Percentiles rank a stretch among this genome's conserved stretches.
Conservation (phyloP, 768 basidiomycete species). For the Mrakia hoshinonis region DNA sequence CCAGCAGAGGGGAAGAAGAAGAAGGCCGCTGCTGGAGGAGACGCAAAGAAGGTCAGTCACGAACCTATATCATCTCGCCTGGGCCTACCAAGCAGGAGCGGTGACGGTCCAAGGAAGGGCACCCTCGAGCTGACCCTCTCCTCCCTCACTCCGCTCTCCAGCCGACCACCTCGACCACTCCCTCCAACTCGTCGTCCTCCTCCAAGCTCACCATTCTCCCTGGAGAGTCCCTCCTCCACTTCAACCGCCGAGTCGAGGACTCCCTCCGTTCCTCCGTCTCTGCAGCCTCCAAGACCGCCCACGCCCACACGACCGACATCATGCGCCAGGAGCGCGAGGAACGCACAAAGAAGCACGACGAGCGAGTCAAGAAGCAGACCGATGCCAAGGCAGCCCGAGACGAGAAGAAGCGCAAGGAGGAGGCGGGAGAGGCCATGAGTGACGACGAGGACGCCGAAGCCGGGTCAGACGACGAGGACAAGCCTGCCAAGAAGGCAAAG, state of each 20-base stretch:
- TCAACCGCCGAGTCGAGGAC: constrained; percentile 29
- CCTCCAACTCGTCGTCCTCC: constrained; percentile 1
- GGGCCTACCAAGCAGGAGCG: too few species aligned
- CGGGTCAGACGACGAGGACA: neutral
- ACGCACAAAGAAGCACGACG: constrained; percentile 25
- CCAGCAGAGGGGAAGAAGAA: neutral
- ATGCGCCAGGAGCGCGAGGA: constrained; percentile 17
- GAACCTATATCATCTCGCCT: too few species aligned
- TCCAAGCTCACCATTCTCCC: constrained; percentile 21
- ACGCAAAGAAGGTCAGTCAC: too few species aligned
- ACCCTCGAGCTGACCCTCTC: neutral
- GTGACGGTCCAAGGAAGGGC: too few species aligned
- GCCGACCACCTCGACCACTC: neutral
- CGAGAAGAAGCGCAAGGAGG: neutral
- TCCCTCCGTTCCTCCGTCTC: constrained; percentile 25
- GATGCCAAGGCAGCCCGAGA: constrained; percentile 1
- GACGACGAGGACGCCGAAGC: neutral
- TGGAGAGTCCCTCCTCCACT: constrained; percentile 26
- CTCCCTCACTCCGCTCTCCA: neutral
- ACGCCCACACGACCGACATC: constrained; percentile 11
- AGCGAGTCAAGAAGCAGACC: constrained; percentile 1
- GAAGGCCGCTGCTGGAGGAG: neutral
- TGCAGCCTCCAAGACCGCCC: constrained; percentile 20
- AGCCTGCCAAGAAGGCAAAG: neutral
- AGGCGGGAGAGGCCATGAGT: neutral